Percentiles rank a stretch among this genome's conserved stretches.
These are phyloP conservation scores for Acrocalymma vagum DNA, from an alignment of 2,329 filamentous ascomycete species.

Conservation along the genomic window DNA sequence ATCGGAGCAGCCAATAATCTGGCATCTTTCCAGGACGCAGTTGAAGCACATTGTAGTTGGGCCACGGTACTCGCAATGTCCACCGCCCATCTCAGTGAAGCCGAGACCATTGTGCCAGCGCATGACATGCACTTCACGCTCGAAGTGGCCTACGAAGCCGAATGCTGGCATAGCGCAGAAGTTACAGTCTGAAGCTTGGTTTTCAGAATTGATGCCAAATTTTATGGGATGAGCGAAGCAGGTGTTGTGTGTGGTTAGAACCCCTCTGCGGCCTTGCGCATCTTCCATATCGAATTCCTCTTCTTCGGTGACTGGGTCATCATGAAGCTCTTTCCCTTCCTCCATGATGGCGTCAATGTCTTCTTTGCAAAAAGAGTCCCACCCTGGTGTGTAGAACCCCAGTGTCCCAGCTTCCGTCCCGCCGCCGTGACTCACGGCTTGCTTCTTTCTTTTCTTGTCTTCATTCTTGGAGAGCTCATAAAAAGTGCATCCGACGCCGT, in stretches of 20 bases:
- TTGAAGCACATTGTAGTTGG: constrained; percentile 33
- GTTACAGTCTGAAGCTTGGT: constrained; percentile 39
- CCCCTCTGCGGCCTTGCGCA: constrained; percentile 29
- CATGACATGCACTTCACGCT: constrained; percentile 44
- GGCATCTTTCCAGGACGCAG: constrained; percentile 29
- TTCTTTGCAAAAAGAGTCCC: constrained; percentile 18
- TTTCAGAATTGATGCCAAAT: constrained; percentile 27
- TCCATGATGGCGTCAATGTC: constrained; percentile 23
- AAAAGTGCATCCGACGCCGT: constrained; percentile 40
- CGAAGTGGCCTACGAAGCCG: constrained; percentile 50
- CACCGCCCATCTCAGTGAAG: constrained; percentile 49
- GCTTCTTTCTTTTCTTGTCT: constrained; percentile 14
- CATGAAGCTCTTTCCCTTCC: constrained; percentile 9
- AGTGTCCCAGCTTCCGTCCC: constrained; percentile 7
- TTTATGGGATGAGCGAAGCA: constrained; percentile 52
- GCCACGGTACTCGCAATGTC: constrained; percentile 40
- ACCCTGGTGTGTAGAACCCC: constrained; percentile 5
- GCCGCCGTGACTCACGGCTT: background rate
- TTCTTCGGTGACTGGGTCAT: constrained; percentile 30
- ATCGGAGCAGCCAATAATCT: constrained; percentile 27
- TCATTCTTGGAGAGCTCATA: constrained; percentile 20
- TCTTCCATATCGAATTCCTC: constrained; percentile 41
- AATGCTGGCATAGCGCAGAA: constrained; percentile 54
- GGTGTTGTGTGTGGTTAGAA: constrained; percentile 43
- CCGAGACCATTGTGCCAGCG: constrained; percentile 44